These are phyloP conservation scores for Ilex asprella DNA, from an alignment of 257 asterid species.

Conservation along the genomic window DNA sequence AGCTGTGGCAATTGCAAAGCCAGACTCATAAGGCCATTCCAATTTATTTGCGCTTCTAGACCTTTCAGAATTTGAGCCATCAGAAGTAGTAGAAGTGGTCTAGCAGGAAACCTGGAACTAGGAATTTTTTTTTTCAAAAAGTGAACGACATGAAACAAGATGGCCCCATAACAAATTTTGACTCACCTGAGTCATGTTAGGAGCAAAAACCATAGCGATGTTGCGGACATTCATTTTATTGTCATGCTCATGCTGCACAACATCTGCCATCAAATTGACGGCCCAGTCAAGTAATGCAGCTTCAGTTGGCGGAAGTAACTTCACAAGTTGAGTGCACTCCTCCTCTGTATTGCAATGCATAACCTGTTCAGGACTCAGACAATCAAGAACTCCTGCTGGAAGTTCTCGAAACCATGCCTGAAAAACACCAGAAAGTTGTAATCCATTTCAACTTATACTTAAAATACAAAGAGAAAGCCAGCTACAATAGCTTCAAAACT, in stretches of 20 bases:
- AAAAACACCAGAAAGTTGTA: background rate
- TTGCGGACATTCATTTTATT: conserved; percentile 86
- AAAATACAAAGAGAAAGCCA: too few species aligned
- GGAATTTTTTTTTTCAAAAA: too few species aligned
- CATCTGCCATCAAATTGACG: conserved; percentile 72
- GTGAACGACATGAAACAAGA: background rate
- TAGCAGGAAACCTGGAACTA: too few species aligned
- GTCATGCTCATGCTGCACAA: conserved; percentile 43
- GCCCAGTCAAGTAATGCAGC: conserved; percentile 78
- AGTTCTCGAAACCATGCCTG: conserved; percentile 96
- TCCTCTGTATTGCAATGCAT: conserved; percentile 85
- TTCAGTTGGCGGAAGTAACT: conserved; percentile 58
- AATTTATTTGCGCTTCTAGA: background rate
- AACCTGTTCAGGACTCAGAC: conserved; percentile 63
- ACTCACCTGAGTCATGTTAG: conserved; percentile 82
- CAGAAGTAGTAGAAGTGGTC: background rate
- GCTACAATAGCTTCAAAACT: too few species aligned
- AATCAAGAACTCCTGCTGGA: conserved; percentile 74
- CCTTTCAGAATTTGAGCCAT: background rate
- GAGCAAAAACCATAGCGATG: conserved; percentile 92
- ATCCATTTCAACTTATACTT: background rate
- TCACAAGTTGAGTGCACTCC: conserved; percentile 52
- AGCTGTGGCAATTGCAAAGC: too few species aligned
- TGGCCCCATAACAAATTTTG: background rate
- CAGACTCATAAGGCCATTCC: background rate